Conservation (phyloP, 1,284 basidiomycete genomes). For the Boletus smithii region DNA sequence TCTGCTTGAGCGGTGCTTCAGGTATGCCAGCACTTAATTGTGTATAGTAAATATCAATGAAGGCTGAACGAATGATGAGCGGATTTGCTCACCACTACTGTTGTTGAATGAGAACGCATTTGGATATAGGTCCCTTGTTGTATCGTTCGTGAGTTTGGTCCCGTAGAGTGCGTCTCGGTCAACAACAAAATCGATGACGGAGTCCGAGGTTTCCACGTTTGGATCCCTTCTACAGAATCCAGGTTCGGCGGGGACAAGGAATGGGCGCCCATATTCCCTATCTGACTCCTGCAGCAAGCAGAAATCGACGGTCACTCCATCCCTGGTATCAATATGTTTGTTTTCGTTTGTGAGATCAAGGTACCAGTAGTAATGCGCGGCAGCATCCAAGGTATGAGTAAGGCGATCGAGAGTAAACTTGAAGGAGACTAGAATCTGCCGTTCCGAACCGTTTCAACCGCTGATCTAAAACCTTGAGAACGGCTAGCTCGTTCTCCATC, state of each 20-base stretch:
- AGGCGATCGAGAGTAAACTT: background rate
- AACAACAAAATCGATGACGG: constrained; percentile 23
- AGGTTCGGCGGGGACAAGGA: constrained; percentile 6
- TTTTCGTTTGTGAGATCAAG: constrained; percentile 15
- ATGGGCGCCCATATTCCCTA: constrained; percentile 5
- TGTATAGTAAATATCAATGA: too few species aligned
- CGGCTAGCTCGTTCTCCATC: too few species aligned
- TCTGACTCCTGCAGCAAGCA: constrained; percentile 12
- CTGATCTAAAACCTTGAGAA: constrained; percentile 14
- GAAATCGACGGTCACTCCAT: constrained; percentile 14
- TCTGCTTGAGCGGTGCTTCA: constrained; percentile 6
- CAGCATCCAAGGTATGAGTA: constrained; percentile 2
- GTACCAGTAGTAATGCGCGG: constrained; percentile 25
- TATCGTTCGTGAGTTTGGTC: constrained; percentile 22
- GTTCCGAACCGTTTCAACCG: constrained; percentile 14
- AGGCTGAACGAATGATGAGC: accelerated
- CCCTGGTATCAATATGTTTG: background rate
- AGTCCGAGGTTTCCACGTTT: background rate
- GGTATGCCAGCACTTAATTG: constrained; percentile 3
- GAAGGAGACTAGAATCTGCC: background rate
- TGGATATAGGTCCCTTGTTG: constrained; percentile 17
- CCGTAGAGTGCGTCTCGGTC: constrained; percentile 10
- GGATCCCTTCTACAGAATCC: constrained; percentile 5
- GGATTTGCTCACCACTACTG: constrained; percentile 10
- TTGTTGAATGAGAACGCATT: constrained; percentile 27